A percentile compares a stretch with the other conserved stretches of the same genome.
phyloP scores from a whole-genome alignment of 106 monocot species.

The Dioscorea dumetorum region DNA sequence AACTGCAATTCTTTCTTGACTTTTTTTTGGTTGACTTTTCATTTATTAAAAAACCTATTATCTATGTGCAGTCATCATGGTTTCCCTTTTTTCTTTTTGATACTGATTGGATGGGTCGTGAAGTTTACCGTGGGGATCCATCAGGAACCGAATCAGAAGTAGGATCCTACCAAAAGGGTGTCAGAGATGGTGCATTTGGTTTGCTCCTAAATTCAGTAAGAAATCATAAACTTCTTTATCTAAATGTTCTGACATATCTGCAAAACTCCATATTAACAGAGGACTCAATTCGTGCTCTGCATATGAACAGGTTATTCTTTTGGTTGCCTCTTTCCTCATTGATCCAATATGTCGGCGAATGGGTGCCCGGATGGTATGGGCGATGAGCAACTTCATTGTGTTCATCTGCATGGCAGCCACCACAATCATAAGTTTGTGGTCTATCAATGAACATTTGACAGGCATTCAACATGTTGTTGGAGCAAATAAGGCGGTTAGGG shows the following conservation, averaged over 20 bases:
- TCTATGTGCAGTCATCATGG: slow-evolving; percentile 72
- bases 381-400: slow-evolving; percentile 82
- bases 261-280: too few species aligned
- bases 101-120: slow-evolving; percentile 99
- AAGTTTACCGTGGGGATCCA: slow-evolving; percentile 97
- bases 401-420: slow-evolving; percentile 86
- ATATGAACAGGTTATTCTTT: slow-evolving; percentile 77
- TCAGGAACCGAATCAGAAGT: slow-evolving; percentile 38
- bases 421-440: slow-evolving; percentile 64
- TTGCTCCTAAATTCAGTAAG: slow-evolving; percentile 99
- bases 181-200: slow-evolving; percentile 99
- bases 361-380: slow-evolving; percentile 87
- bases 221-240: slow-evolving; percentile 18
- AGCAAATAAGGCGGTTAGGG: slow-evolving; percentile 38
- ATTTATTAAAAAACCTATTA: too few species aligned
- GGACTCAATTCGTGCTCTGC: too few species aligned
- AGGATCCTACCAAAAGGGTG: slow-evolving; percentile 68
- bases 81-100: slow-evolving; percentile 99
- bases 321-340: slow-evolving; percentile 77
- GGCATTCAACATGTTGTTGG: slow-evolving; percentile 52
- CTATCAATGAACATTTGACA: slow-evolving; percentile 23
- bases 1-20: too few species aligned
- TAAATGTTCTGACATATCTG: too few species aligned
- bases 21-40: too few species aligned
- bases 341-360: slow-evolving; percentile 74